Conservation (phyloP, 148 eudicot genomes). For the Amaranthus cruentus region DNA sequence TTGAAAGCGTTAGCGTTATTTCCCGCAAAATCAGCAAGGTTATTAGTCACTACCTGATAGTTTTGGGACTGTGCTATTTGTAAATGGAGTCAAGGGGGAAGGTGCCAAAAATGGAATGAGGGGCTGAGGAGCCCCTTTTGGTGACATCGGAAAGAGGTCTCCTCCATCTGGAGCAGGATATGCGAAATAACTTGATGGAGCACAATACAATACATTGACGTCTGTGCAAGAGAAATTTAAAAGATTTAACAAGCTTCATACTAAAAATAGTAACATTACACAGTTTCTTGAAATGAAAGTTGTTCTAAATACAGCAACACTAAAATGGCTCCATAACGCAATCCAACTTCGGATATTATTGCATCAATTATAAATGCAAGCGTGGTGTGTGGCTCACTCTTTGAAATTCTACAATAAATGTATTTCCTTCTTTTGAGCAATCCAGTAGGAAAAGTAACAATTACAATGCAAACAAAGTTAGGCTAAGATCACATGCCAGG, state of each 20-base stretch:
- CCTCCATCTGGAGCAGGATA: slow-evolving; percentile 30
- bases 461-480: not conserved
- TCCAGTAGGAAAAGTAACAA: not conserved
- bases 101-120: slow-evolving; percentile 80
- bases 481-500: not conserved
- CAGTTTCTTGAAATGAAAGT: too few species aligned
- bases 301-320: not conserved
- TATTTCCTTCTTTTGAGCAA: not conserved
- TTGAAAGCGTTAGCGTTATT: not conserved
- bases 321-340: not conserved
- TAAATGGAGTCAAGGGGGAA: slow-evolving; percentile 90
- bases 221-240: slow-evolving; percentile 35
- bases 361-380: too few species aligned
- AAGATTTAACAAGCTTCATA: slow-evolving; percentile 7
- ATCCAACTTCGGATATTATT: not conserved
- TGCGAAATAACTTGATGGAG: slow-evolving; percentile 25
- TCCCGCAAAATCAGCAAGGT: slow-evolving; percentile 6
- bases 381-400: too few species aligned
- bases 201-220: slow-evolving; percentile 31
- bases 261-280: not conserved
- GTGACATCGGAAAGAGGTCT: slow-evolving; percentile 58
- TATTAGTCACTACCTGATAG: slow-evolving; percentile 57
- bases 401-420: too few species aligned
- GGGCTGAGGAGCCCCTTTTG: slow-evolving; percentile 73
- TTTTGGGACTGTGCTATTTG: slow-evolving; percentile 74